phyloP scores from a whole-genome alignment of 495 filamentous ascomycete species.

The Oidiodendron maius region DNA sequence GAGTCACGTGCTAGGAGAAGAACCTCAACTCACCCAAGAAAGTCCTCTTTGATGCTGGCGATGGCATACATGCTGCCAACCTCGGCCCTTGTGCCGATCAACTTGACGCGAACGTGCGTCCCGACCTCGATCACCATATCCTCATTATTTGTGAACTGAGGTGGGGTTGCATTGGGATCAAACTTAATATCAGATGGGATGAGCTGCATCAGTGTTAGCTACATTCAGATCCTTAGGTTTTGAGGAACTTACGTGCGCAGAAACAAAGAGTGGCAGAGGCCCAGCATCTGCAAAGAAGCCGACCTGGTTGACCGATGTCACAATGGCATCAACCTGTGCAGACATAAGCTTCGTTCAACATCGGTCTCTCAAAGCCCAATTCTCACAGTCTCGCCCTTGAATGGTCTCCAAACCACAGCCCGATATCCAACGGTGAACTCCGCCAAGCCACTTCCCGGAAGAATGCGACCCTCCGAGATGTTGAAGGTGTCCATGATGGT shows the following conservation, averaged over 20 bases:
- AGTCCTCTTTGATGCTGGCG: slow-evolving; percentile 91
- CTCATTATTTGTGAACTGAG: slow-evolving; percentile 78
- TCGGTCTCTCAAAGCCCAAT: neutral
- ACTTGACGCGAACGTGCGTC: slow-evolving; percentile 86
- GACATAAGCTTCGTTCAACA: slow-evolving; percentile 7
- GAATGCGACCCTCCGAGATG: slow-evolving; percentile 84
- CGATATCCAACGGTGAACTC: slow-evolving; percentile 94
- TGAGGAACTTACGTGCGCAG: slow-evolving; percentile 60
- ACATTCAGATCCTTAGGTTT: neutral
- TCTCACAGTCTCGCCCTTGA: slow-evolving; percentile 91
- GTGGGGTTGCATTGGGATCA: slow-evolving; percentile 82
- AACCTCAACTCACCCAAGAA: slow-evolving; percentile 34
- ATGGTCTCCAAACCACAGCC: slow-evolving; percentile 95
- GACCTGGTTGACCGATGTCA: slow-evolving; percentile 80
- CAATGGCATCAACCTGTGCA: slow-evolving; percentile 80
- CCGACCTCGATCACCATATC: slow-evolving; percentile 92
- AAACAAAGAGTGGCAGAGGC: slow-evolving; percentile 84
- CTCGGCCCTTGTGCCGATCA: slow-evolving; percentile 86
- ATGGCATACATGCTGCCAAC: slow-evolving; percentile 93
- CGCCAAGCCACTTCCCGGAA: slow-evolving; percentile 81
- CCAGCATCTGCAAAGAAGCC: slow-evolving; percentile 92
- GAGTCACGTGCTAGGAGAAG: neutral
- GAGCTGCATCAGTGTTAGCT: slow-evolving; percentile 48
- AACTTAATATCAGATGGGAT: slow-evolving; percentile 90
- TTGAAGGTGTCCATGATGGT: slow-evolving; percentile 92